Evolutionary conservation across 495 filamentous ascomycete genomes (phyloP), one percentile per base, ranked within the genome.

Genomic region (Aspergillus steynii): DNA sequence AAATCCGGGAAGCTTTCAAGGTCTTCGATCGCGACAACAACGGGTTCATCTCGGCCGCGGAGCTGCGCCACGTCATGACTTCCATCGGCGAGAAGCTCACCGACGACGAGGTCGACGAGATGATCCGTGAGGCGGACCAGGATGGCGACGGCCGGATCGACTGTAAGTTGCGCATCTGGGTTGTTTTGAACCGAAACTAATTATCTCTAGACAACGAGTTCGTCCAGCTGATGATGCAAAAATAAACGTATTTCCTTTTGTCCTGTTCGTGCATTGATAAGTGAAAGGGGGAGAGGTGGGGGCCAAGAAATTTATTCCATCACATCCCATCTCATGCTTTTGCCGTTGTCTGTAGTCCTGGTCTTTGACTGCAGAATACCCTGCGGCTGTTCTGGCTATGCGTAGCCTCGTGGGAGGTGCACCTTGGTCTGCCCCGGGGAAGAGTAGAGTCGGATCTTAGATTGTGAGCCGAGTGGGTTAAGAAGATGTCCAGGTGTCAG

Each of bases 181-280:
- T 29, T 42, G 37, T 50, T 20, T 14, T 8, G 6, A 56, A 67
- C n/a, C 20, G 15, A 29, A 53, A 47, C 63, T 61, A 53, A 67
- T 47, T 15, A 55, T n/a, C 28, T 37, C 46, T 73, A 99, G 95
- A 99, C 82, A 98, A 99, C 84, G 95, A 99, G 82, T 99, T 99
- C 75, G 95, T 99, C 68, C 95, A 99, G 83, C 88, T 99, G 73
- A 99, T 99, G 95, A 97, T 99, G 94, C 95, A 99, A 87, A 99
- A 99, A 84, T 98, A 91, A 84, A 75, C 57, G 62, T 55, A 27
- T 31, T 53, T 64, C 64, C 61, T 68, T 56, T 56, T 64, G 55
- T 71, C 66, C 65, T 52, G 64, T 63, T 61, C 71, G 59, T 69
- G 61, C 65, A 61, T 64, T 65, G 69, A 71, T 76, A 29, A 74